Base-by-base conservation (phyloP, 768 basidiomycete genomes). In the Lactarius tabidus region DNA sequence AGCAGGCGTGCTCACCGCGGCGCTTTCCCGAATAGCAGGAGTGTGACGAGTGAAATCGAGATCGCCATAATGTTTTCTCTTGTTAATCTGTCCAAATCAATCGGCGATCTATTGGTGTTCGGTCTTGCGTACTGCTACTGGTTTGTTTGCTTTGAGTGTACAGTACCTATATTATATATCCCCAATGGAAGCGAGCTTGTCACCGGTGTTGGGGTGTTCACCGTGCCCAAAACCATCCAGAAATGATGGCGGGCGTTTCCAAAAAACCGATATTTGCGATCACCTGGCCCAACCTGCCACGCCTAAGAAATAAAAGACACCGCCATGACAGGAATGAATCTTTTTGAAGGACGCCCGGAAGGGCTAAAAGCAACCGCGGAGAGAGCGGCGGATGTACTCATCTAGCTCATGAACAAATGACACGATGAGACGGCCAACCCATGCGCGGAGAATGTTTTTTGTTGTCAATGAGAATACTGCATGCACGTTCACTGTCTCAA, bases 1-100 rank as follows among this genome's bases (percentile, higher is more conserved):
- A 2, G 65, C 65, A 0, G 57, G 65, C 7, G 65, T 66, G 51
- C 61, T 66, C 28, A 48, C 65, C 17, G 65, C 65, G 2, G 65
- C 65, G 1, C 35, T 66, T 6, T 35, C 65, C 9, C 62, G 65
- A 43, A 43, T 45, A 43, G 41, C 57, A 4, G 56, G 38, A 0
- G 28, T 18, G 17, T 58, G 33, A 53, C 3, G 55, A 41, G 39
- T 23, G 45, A 15, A 35, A 10, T 14, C 14, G 48, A 26, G 48
- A 51, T 10, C 6, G 23, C 6, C 15, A 26, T 51, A 26, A 0
- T 23, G 23, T 48, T 48, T 0, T 48, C 23, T 51, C 12, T 23
- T 51, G 23, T 28, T 26, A 26, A 14, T 51, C 48, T 14, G 23
- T 51, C 26, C 14, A 23, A 26, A 51, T 51, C 48, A 26, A 51